These are phyloP conservation scores for Domatiomyces globalis DNA, from an alignment of 2,329 filamentous ascomycete genomes.

Conservation along the genomic window DNA sequence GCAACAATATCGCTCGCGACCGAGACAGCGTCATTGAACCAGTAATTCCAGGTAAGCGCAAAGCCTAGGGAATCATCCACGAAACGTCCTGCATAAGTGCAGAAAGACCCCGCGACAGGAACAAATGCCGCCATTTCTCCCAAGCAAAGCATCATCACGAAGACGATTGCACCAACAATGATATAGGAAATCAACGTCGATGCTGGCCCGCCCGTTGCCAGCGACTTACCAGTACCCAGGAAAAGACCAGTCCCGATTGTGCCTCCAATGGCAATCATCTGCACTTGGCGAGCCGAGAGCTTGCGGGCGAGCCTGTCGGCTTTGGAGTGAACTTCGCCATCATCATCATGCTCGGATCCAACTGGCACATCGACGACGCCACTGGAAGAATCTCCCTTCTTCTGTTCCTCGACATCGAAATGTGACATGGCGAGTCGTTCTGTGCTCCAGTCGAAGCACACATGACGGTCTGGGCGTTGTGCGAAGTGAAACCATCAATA, in stretches of 20 bases:
- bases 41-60: slow-evolving; percentile 44
- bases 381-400: slow-evolving; percentile 5
- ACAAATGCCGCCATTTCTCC: slow-evolving; percentile 88
- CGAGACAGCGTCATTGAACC: slow-evolving; percentile 52
- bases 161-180: slow-evolving; percentile 74
- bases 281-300: slow-evolving; percentile 42
- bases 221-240: slow-evolving; percentile 61
- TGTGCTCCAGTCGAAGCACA: too few relatives aligned
- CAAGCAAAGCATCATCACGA: slow-evolving; percentile 76
- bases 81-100: slow-evolving; percentile 79
- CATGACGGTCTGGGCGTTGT: too few relatives aligned
- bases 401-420: not conserved
- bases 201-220: slow-evolving; percentile 54
- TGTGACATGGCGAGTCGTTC: not conserved
- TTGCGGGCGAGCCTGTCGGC: slow-evolving; percentile 40
- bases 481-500: too few relatives aligned
- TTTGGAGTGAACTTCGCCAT: slow-evolving; percentile 34
- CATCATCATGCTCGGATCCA: slow-evolving; percentile 33
- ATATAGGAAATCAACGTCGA: slow-evolving; percentile 62
- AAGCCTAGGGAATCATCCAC: slow-evolving; percentile 55
- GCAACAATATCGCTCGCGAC: slow-evolving; percentile 48
- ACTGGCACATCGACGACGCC: slow-evolving; percentile 22
- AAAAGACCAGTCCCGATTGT: slow-evolving; percentile 85
- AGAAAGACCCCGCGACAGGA: slow-evolving; percentile 81
- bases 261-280: slow-evolving; percentile 58